Base-by-base conservation (phyloP, 768 basidiomycete genomes). In the Termitomyces sp. region DNA sequence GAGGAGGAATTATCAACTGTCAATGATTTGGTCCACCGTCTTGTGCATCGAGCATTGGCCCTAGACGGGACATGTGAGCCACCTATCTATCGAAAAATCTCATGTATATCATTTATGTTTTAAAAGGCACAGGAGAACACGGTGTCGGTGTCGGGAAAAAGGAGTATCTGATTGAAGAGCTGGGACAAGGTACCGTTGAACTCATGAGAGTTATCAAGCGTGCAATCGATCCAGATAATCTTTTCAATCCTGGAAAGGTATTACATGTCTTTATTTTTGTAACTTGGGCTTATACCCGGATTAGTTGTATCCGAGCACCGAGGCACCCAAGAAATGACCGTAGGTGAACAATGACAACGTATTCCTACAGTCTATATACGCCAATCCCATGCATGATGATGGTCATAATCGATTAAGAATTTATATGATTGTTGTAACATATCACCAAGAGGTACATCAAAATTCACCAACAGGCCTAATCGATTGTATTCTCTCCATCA, bases 91-190 rank as follows among this genome's bases (percentile, higher is more conserved):
- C 26, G n/a, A 20, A 32, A 36, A 22, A 7, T 18, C 33, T 44
- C 52, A 48, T 46, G 28, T 33, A 38, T 43, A 18, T 62, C n/a
- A 11, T 62, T 48, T n/a, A 41, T 8, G 6, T 47, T 28, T 54
- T 54, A 10, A 60, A n/a, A 90, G 87, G 87, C 63, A 90, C 88
- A 3, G 90, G 91, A 9, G 92, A 94, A 68, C 92, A 94, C 68
- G 92, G 92, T 0, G 87, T 94, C 14, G 92, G 93, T 1, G 71
- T 94, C 7, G 92, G 92, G 10, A 94, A 94, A 74, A 88, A 84
- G 63, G 83, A 88, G 65, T 96, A 91, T 69, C 80, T 98, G 2
- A 68, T 74, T 18, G 79, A 86, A n/a, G 95, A 98, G 68, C 80
- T 98, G 0, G 95, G 95, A 0, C 75, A 75, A 47, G 86, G 84